Evolutionary conservation across 768 basidiomycete species (phyloP).

Genomic region (Rhizopogon salebrosus): DNA sequence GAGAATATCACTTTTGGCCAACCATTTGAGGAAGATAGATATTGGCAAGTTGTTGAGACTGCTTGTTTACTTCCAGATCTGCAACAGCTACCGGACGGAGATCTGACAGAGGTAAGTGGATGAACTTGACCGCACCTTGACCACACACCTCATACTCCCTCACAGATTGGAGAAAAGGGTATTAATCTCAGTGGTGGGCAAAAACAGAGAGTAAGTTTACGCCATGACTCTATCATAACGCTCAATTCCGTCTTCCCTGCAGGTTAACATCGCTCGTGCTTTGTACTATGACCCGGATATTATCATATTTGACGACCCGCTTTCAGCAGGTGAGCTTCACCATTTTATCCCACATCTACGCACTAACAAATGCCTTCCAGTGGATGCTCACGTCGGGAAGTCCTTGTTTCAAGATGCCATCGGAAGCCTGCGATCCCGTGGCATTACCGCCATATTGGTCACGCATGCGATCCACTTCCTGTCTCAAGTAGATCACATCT

Average conservation of each 20-base stretch:
- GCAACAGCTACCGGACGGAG: constrained; percentile 61
- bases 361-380: constrained; percentile 22
- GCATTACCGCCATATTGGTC: constrained; percentile 50
- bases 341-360: neutral
- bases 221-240: neutral
- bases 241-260: neutral
- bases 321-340: constrained; percentile 46
- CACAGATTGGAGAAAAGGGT: constrained; percentile 67
- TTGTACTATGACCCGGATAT: constrained; percentile 62
- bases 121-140: neutral
- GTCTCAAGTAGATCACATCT: constrained; percentile 46
- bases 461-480: constrained; percentile 55
- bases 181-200: constrained; percentile 65
- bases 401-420: constrained; percentile 67
- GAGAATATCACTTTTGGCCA: constrained; percentile 69
- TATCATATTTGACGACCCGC: constrained; percentile 58
- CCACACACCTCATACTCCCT: neutral
- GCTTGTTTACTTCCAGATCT: constrained; percentile 61
- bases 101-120: constrained; percentile 57
- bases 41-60: constrained; percentile 57
- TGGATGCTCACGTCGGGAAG: constrained; percentile 74
- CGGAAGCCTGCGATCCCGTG: constrained; percentile 36
- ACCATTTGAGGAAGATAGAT: constrained; percentile 56
- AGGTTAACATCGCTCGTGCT: constrained; percentile 68
- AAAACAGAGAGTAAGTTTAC: constrained; percentile 44